phyloP scores from a whole-genome alignment of 163 green algal species.

The Scenedesmus sp. region DNA sequence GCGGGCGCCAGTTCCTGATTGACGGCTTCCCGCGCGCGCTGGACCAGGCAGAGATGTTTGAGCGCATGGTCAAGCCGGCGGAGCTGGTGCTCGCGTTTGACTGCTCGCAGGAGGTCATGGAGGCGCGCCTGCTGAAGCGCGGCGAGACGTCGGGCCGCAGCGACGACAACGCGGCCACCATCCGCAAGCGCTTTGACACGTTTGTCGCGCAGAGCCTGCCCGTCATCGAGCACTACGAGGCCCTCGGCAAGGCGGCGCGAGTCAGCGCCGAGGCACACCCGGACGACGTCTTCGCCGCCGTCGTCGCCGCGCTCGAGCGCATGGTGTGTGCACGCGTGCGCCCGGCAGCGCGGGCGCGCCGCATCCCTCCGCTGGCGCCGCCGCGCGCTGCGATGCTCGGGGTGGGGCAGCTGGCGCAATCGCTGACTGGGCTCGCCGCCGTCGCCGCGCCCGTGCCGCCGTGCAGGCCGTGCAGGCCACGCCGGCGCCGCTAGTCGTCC shows the following conservation, averaged over 20 bases:
- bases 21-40: slow-evolving; percentile 85
- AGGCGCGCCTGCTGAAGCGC: slow-evolving; percentile 66
- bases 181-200: slow-evolving; percentile 75
- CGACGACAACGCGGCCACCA: slow-evolving; percentile 82
- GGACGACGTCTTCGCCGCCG: too few relatives aligned
- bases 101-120: slow-evolving; percentile 72
- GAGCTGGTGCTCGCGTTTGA: slow-evolving; percentile 80
- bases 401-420: too few relatives aligned
- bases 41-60: slow-evolving; percentile 71
- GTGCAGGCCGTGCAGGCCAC: too few relatives aligned
- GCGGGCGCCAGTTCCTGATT: slow-evolving; percentile 73
- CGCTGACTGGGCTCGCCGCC: too few relatives aligned
- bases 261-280: too few relatives aligned
- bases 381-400: too few relatives aligned
- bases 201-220: slow-evolving; percentile 64
- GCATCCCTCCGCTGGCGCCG: too few relatives aligned
- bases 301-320: too few relatives aligned
- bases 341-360: too few relatives aligned
- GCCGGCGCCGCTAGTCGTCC: too few relatives aligned
- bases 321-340: too few relatives aligned
- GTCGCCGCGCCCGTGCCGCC: neutral
- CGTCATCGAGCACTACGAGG: slow-evolving; percentile 60
- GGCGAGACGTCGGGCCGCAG: slow-evolving; percentile 64
- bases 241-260: slow-evolving; percentile 55
- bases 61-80: slow-evolving; percentile 62